Percentiles rank a stretch among this genome's conserved stretches.
Evolutionary conservation across 2,329 filamentous ascomycete genomes (phyloP).

Genomic region (Diplodia intermedia): DNA sequence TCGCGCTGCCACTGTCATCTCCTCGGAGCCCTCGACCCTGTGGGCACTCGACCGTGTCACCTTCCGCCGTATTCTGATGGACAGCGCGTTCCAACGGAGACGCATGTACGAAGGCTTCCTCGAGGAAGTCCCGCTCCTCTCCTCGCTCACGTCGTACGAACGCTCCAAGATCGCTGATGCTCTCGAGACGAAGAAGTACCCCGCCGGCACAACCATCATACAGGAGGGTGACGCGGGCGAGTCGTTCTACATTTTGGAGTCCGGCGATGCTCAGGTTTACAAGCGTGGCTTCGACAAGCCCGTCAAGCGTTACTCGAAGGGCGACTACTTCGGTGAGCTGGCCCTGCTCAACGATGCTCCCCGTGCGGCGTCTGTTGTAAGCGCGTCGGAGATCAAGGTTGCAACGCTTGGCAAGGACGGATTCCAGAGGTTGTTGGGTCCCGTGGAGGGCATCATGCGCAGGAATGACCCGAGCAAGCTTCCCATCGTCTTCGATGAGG

Average conservation of each 20-base stretch:
- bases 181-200: constrained; percentile 86
- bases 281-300: constrained; percentile 74
- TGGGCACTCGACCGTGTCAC: constrained; percentile 96
- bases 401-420: constrained; percentile 91
- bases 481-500: constrained; percentile 47
- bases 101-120: constrained; percentile 98
- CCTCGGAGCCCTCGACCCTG: constrained; percentile 79
- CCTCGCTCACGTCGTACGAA: constrained; percentile 86
- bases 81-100: constrained; percentile 92
- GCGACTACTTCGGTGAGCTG: constrained; percentile 96
- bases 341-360: constrained; percentile 93
- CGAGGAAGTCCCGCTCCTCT: constrained; percentile 87
- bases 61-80: constrained; percentile 97
- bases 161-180: constrained; percentile 97
- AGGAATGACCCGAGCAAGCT: constrained; percentile 66
- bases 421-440: constrained; percentile 90
- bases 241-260: constrained; percentile 89
- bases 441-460: constrained; percentile 93
- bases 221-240: constrained; percentile 88
- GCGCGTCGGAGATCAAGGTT: constrained; percentile 87
- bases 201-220: constrained; percentile 83
- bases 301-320: constrained; percentile 84
- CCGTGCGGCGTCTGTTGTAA: constrained; percentile 85
- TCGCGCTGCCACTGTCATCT: constrained; percentile 91
- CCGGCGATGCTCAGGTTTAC: constrained; percentile 84